Evolutionary conservation across 2,329 filamentous ascomycete species (phyloP).

Genomic region (Sporothrix luriei): DNA sequence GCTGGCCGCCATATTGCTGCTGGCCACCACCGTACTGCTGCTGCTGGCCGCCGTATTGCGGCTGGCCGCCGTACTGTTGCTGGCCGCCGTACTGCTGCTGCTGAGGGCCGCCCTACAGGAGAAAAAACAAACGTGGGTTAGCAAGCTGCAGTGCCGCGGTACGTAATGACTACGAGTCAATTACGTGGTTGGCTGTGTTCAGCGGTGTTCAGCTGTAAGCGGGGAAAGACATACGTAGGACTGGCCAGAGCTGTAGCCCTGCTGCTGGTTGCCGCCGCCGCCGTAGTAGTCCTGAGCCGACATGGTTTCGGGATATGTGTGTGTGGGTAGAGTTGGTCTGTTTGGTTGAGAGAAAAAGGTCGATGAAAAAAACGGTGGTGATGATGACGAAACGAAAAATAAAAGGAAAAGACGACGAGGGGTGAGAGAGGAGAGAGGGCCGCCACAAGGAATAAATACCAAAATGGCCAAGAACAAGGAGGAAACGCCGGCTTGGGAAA

Average conservation of each 20-base stretch:
- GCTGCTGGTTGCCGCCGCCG: constrained; percentile 30
- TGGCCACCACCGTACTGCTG: background rate
- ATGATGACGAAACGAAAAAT: background rate
- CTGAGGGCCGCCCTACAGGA: background rate
- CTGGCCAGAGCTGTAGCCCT: constrained; percentile 33
- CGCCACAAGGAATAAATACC: constrained; percentile 26
- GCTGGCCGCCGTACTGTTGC: background rate
- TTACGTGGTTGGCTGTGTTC: too few species aligned
- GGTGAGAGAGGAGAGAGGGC: background rate
- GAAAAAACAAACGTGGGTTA: background rate
- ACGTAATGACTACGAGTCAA: too few species aligned
- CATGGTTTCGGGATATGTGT: constrained; percentile 32
- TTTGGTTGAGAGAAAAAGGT: background rate
- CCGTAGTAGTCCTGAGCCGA: constrained; percentile 38
- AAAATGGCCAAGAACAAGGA: background rate
- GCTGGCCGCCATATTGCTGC: background rate
- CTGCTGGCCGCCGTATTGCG: background rate
- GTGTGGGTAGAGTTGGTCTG: background rate
- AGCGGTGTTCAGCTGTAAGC: too few species aligned
- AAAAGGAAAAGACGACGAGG: background rate
- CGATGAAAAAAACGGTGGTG: background rate
- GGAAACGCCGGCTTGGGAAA: background rate
- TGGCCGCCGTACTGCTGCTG: background rate
- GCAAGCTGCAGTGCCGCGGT: too few species aligned
- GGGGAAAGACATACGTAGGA: constrained; percentile 23